Conservation (phyloP, 345 rosid genomes). For the Carallia brachiata region DNA sequence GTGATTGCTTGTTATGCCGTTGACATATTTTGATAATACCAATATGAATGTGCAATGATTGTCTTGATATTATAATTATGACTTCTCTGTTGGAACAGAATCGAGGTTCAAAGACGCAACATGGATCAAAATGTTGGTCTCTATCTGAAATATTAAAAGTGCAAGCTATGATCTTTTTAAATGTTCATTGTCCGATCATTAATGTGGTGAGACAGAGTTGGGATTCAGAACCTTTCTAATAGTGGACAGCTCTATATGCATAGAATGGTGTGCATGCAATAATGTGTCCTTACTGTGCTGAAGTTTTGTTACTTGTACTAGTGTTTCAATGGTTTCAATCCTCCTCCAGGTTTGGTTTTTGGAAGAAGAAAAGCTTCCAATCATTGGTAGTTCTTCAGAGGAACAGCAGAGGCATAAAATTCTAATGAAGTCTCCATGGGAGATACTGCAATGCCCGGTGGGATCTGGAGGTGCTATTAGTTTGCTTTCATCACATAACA, state of each 20-base stretch:
- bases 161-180: too few relatives aligned
- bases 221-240: too few relatives aligned
- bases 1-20: too few relatives aligned
- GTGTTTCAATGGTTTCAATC: slow-evolving; percentile 6
- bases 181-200: too few relatives aligned
- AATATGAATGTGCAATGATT: too few relatives aligned
- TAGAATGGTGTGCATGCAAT: neutral
- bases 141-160: too few relatives aligned
- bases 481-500: slow-evolving; percentile 51
- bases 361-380: slow-evolving; percentile 75
- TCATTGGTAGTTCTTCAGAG: slow-evolving; percentile 49
- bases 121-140: too few relatives aligned
- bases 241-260: too few relatives aligned
- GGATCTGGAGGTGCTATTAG: slow-evolving; percentile 74
- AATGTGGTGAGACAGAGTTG: neutral
- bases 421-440: slow-evolving; percentile 95
- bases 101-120: too few relatives aligned
- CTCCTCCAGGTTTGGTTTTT: slow-evolving; percentile 67
- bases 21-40: too few relatives aligned
- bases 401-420: slow-evolving; percentile 58
- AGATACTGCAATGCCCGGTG: slow-evolving; percentile 71
- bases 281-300: neutral
- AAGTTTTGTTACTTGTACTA: slow-evolving; percentile 6
- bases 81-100: too few relatives aligned
- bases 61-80: too few relatives aligned